phyloP scores from a whole-genome alignment of 73 alveolate genomes.

The Chromera velia region DNA sequence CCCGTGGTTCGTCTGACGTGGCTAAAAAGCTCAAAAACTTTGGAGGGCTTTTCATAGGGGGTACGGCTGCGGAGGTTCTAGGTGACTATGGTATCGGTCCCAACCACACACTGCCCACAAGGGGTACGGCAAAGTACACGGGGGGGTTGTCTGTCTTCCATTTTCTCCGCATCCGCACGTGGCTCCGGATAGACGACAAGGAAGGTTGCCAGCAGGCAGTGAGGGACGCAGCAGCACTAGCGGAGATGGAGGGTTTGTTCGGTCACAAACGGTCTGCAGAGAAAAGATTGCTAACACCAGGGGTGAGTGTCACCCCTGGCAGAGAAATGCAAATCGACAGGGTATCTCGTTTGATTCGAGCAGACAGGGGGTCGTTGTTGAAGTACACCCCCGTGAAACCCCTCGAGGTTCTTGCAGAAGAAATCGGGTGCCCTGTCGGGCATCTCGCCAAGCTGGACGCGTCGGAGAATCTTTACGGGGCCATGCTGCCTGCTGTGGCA shows the following conservation, averaged over 20 bases:
- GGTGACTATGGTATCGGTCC: constrained; percentile 5
- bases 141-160: neutral
- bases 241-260: neutral
- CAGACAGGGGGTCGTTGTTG: neutral
- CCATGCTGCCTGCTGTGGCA: too few relatives aligned
- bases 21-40: neutral
- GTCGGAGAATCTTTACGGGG: neutral
- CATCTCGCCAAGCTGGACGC: neutral
- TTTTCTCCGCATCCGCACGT: neutral
- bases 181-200: neutral
- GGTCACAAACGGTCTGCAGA: neutral
- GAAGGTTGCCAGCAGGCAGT: neutral
- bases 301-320: neutral
- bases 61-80: neutral
- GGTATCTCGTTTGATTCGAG: neutral
- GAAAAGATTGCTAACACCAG: too few relatives aligned
- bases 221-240: neutral
- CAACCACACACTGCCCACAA: neutral
- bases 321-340: neutral
- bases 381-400: neutral
- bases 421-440: neutral
- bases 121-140: constrained; percentile 1
- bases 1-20: neutral
- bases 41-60: neutral
- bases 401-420: neutral